Conservation (phyloP, 2,329 filamentous ascomycete genomes). For the Trematosphaeria pertusa region DNA sequence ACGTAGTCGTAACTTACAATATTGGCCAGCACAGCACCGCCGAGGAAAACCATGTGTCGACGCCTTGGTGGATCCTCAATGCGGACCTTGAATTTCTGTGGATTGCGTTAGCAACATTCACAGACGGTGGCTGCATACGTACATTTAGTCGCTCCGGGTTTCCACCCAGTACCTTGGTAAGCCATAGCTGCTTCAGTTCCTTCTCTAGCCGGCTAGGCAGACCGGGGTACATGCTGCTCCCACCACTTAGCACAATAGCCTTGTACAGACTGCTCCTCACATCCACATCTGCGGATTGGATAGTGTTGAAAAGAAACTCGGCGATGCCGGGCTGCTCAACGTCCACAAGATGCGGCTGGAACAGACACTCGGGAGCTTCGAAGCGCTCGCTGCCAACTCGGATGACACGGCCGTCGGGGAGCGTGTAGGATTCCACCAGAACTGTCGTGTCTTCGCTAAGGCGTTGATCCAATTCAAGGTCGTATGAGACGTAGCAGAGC, state of each 20-base stretch:
- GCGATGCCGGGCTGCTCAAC: slow-evolving; percentile 96
- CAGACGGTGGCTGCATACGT: slow-evolving; percentile 35
- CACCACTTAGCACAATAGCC: slow-evolving; percentile 94
- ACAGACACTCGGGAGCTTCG: slow-evolving; percentile 96
- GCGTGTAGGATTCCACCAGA: slow-evolving; percentile 94
- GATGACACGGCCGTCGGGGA: slow-evolving; percentile 95
- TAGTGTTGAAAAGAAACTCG: slow-evolving; percentile 98
- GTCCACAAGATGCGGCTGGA: slow-evolving; percentile 97
- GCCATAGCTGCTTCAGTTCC: slow-evolving; percentile 98
- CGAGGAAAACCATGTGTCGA: slow-evolving; percentile 99
- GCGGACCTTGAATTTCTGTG: slow-evolving; percentile 95
- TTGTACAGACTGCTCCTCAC: slow-evolving; percentile 94
- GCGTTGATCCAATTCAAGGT: slow-evolving; percentile 93
- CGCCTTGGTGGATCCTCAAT: slow-evolving; percentile 97
- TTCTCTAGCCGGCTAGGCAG: slow-evolving; percentile 95
- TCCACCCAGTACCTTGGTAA: slow-evolving; percentile 86
- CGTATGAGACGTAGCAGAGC: slow-evolving; percentile 93
- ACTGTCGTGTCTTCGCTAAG: slow-evolving; percentile 97
- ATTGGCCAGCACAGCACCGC: slow-evolving; percentile 94
- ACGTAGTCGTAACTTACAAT: slow-evolving; percentile 63
- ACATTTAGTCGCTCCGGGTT: slow-evolving; percentile 88
- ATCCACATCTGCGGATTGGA: slow-evolving; percentile 94
- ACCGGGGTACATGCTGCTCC: slow-evolving; percentile 98
- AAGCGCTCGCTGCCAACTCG: slow-evolving; percentile 96
- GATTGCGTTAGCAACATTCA: slow-evolving; percentile 24